A percentile compares a stretch with the other conserved stretches of the same genome.
Conservation (phyloP, 169 alveolate species). For the Plasmodium ovale region DNA sequence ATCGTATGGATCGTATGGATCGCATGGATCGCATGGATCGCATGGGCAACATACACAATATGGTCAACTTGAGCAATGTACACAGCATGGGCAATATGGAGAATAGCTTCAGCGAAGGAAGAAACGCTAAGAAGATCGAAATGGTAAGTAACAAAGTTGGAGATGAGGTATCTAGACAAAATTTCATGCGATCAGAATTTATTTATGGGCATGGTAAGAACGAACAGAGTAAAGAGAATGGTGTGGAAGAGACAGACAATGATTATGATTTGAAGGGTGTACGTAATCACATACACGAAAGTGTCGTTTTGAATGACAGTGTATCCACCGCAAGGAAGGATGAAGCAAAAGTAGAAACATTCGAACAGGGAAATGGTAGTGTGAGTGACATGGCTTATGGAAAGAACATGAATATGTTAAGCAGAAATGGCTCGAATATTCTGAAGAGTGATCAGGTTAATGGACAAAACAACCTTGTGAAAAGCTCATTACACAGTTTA, state of each 20-base stretch:
- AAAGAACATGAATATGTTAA: neutral
- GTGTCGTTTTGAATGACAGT: neutral
- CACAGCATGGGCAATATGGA: neutral
- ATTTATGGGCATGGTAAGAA: neutral
- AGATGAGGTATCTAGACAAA: neutral
- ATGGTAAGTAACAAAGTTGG: neutral
- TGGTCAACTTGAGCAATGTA: neutral
- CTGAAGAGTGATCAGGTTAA: neutral
- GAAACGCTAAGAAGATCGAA: neutral
- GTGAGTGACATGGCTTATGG: neutral
- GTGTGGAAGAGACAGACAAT: neutral
- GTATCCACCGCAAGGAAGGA: neutral
- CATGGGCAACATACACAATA: neutral
- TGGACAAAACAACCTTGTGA: neutral
- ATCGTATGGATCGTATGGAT: no score
- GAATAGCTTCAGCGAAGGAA: neutral
- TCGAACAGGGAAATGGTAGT: neutral
- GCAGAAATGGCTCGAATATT: neutral
- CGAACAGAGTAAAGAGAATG: neutral
- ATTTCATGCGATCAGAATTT: neutral
- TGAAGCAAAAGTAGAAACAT: neutral
- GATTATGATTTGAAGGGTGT: neutral
- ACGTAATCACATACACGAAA: neutral
- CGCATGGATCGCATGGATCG: no score
- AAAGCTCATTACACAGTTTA: neutral